These are phyloP conservation scores for Barnettozyma populi DNA, from an alignment of 805 yeast species.

Conservation along the genomic window DNA sequence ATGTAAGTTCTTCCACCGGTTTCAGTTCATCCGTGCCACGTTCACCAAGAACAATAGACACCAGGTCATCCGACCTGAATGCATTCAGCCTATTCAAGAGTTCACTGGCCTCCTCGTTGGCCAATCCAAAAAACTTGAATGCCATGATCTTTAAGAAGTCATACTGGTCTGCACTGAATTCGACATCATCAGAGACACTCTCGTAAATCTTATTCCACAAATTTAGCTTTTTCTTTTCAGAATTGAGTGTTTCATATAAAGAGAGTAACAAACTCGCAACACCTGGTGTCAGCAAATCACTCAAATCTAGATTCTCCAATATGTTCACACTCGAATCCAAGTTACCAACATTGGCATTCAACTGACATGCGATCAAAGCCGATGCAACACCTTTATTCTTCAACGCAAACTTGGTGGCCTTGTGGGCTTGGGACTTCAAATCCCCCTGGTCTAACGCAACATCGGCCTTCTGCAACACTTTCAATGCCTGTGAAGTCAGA, in stretches of 20 bases:
- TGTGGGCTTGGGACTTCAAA: constrained; percentile 24
- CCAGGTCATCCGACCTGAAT: constrained; percentile 18
- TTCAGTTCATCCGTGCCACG: constrained; percentile 18
- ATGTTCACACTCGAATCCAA: constrained; percentile 30
- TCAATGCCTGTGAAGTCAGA: constrained; percentile 13
- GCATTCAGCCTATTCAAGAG: constrained; percentile 26
- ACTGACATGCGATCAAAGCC: constrained; percentile 31
- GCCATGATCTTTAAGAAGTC: constrained; percentile 31
- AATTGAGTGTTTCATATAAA: constrained; percentile 42
- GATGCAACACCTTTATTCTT: constrained; percentile 27
- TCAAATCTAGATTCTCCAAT: constrained; percentile 30
- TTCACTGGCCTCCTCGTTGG: constrained; percentile 8
- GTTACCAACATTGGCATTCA: constrained; percentile 27
- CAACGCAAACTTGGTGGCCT: constrained; percentile 31
- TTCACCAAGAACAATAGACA: constrained; percentile 27
- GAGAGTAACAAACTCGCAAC: constrained; percentile 45
- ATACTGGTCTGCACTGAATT: constrained; percentile 17
- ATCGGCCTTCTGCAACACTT: constrained; percentile 13
- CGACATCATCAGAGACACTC: constrained; percentile 12
- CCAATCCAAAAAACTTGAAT: constrained; percentile 29
- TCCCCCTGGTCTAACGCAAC: constrained; percentile 14
- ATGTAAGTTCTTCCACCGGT: constrained; percentile 25
- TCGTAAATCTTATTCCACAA: constrained; percentile 30
- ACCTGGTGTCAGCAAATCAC: constrained; percentile 34
- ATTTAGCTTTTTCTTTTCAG: constrained; percentile 28